Base-by-base conservation (phyloP, 2,329 filamentous ascomycete genomes). In the Nakataea oryzae region DNA sequence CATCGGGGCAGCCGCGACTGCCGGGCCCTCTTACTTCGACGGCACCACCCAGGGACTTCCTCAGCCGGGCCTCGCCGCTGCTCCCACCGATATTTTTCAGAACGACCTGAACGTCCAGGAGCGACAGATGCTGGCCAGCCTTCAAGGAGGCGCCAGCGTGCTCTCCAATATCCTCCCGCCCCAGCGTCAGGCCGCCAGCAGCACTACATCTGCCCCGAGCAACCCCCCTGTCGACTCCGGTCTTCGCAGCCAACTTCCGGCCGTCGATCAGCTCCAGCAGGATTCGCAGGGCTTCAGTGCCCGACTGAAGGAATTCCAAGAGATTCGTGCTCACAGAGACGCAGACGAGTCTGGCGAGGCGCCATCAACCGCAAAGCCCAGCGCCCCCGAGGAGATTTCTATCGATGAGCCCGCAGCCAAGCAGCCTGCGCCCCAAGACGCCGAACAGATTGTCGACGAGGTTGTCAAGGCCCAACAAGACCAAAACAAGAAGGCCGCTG, bases 301-400 rank as follows among this genome's bases (percentile, higher is more conserved):
- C 58, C 87, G 93, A 57, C 80, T 97, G 26, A 85, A 89, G 67
- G 88, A 97, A 70, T 97, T 97, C 71, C 86, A 96, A 68, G 84
- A 88, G 32, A 76, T 95, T 59, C 84, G 90, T 67, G 83, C 87
- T n/a, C 84, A 90, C 70, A 84, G 88, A 63, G 90, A 93, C 63
- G 78, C 81, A 21, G 78, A 81, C 60, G 74, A 78, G 63, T 50
- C 41, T 50, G 41, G 41, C 17, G 41, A 50, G 41, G 17, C 41
- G 7, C 9, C 41, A n/a, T 9, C 41, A 50, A 73, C 73, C 21
- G 69, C 71, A 32, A 68, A 71, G n/a, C 67, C 66, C 8, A 65
- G 64, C 2, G 66, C 63, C 21, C 64, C 67, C 11, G 66, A 66
- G 12, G 66, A 67, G 5, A 59, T 65, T 28, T 62, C 64, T 11